Conservation (phyloP, 73 alveolate genomes). For the Symbiodinium natans region DNA sequence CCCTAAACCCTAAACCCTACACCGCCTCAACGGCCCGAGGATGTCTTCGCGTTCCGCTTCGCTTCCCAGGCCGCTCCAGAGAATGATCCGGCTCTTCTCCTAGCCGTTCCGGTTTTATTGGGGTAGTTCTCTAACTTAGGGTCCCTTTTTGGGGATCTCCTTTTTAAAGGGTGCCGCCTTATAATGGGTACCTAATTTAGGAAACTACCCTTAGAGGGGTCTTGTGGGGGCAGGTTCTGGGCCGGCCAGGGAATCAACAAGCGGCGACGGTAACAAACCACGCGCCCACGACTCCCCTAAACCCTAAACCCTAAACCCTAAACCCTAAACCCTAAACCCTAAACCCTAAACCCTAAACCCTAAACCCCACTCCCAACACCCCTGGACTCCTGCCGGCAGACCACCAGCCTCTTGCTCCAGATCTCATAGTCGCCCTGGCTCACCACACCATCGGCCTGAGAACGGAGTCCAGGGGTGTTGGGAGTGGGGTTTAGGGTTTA, state of each 20-base stretch:
- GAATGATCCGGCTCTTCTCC: neutral
- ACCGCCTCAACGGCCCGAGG: neutral
- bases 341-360: too few relatives aligned
- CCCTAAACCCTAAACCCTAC: too few relatives aligned
- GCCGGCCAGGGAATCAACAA: neutral
- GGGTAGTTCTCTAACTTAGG: too few relatives aligned
- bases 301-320: too few relatives aligned
- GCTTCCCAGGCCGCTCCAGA: neutral
- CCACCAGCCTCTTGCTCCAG: neutral
- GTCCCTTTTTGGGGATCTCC: too few relatives aligned
- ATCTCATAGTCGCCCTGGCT: neutral
- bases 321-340: too few relatives aligned
- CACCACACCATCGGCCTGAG: neutral
- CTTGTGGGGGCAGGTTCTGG: neutral
- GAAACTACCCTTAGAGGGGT: too few relatives aligned
- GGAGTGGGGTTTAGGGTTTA: too few relatives aligned
- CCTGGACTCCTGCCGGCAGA: neutral
- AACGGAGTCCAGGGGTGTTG: neutral
- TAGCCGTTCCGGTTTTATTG: neutral
- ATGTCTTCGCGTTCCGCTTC: neutral
- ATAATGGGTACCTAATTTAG: too few relatives aligned
- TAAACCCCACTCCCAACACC: neutral
- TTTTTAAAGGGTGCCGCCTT: too few relatives aligned
- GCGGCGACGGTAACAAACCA: neutral
- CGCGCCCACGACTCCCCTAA: neutral